Percentiles rank a stretch among this genome's conserved stretches.
Conservation (phyloP, 352 stramenopile species). For the Pythium sp. region DNA sequence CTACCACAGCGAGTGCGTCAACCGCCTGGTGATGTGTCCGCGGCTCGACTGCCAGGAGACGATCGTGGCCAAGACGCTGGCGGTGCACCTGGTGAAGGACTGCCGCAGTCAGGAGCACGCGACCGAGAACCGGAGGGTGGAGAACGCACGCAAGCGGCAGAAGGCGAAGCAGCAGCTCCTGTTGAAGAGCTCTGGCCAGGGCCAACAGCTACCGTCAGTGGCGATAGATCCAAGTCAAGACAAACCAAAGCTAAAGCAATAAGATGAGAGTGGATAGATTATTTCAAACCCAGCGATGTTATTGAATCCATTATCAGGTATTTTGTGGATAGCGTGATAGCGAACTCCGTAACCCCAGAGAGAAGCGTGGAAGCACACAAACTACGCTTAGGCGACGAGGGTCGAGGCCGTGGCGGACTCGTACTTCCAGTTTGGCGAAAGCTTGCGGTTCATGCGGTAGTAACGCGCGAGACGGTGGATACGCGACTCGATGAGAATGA, state of each 20-base stretch:
- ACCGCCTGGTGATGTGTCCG: slow-evolving; percentile 48
- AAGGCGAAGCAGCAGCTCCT: slow-evolving; percentile 2
- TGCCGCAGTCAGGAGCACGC: slow-evolving; percentile 35
- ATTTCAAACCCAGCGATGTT: slow-evolving; percentile 33
- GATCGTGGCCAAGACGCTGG: slow-evolving; percentile 40
- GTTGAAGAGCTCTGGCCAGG: background rate
- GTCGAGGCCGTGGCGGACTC: slow-evolving; percentile 98
- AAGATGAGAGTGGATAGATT: background rate
- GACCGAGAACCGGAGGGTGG: slow-evolving; percentile 26
- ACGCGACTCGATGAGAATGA: slow-evolving; percentile 99
- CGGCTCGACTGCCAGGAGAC: slow-evolving; percentile 47
- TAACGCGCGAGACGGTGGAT: slow-evolving; percentile 99
- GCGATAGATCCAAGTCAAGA: background rate
- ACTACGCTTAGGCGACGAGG: slow-evolving; percentile 95
- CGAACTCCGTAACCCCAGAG: slow-evolving; percentile 18
- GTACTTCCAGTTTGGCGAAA: slow-evolving; percentile 99
- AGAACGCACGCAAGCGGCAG: slow-evolving; percentile 23
- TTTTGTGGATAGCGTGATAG: background rate
- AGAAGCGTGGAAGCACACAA: background rate
- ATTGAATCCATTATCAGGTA: slow-evolving; percentile 13
- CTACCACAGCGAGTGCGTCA: slow-evolving; percentile 41
- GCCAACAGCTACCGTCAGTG: background rate
- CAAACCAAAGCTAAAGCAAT: slow-evolving; percentile 2
- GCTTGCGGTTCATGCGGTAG: slow-evolving; percentile 99
- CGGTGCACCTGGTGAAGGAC: slow-evolving; percentile 33